Percentiles rank a stretch among this genome's conserved stretches.
Evolutionary conservation across 306 rosid species (phyloP).

Genomic region (Herpetospermum pedunculosum): DNA sequence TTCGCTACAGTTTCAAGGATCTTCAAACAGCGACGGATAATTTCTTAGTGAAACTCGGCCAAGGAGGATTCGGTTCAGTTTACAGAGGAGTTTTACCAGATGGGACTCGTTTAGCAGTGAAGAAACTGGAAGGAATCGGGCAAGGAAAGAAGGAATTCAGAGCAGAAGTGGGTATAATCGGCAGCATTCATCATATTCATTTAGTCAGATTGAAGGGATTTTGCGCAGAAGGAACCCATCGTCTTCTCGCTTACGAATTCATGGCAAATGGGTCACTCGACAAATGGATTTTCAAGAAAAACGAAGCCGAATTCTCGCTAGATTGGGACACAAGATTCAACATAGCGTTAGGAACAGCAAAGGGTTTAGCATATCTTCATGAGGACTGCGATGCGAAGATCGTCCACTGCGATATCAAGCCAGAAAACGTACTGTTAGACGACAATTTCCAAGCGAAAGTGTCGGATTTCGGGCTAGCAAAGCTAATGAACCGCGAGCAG

Average conservation of each 20-base stretch:
- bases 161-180: slow-evolving; percentile 93
- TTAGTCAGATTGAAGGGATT: slow-evolving; percentile 69
- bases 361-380: slow-evolving; percentile 79
- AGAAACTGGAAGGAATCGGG: slow-evolving; percentile 78
- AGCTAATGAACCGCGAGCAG: slow-evolving; percentile 80
- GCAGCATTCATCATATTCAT: slow-evolving; percentile 87
- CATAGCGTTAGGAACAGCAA: slow-evolving; percentile 84
- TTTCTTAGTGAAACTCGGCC: slow-evolving; percentile 77
- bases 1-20: slow-evolving; percentile 61
- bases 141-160: slow-evolving; percentile 94
- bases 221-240: slow-evolving; percentile 71
- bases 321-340: slow-evolving; percentile 72
- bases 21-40: slow-evolving; percentile 62
- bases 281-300: slow-evolving; percentile 70
- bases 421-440: slow-evolving; percentile 83
- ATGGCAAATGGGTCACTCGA: slow-evolving; percentile 86
- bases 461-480: slow-evolving; percentile 83
- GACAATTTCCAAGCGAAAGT: slow-evolving; percentile 64
- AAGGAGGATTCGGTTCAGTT: slow-evolving; percentile 89
- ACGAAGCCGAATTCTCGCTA: slow-evolving; percentile 31
- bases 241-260: slow-evolving; percentile 82
- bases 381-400: slow-evolving; percentile 88
- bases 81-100: slow-evolving; percentile 60
- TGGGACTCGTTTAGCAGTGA: slow-evolving; percentile 73
- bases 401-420: slow-evolving; percentile 88